Evolutionary conservation across 2,329 filamentous ascomycete genomes (phyloP), one percentile per base, ranked within the genome.

Genomic region (Aspergillus cejpii): DNA sequence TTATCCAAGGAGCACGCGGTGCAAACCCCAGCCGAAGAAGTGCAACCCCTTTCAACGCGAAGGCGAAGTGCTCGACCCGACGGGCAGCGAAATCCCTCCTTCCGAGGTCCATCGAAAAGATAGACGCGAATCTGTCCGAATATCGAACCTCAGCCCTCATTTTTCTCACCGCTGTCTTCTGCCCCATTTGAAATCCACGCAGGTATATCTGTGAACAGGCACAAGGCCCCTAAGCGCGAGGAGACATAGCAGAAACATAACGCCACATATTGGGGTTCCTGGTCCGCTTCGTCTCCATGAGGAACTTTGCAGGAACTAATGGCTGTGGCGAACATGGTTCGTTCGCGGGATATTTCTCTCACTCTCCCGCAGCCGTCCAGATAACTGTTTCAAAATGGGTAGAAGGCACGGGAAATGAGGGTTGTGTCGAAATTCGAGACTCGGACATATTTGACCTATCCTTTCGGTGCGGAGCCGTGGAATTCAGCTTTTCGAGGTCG

Each of bases 281-380:
- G 52, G 52, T 57, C 62, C 56, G 58, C 67, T 69, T 61, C 59
- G 41, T 57, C 54, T 57, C 65, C 52, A 66, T 70, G 67, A 67
- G 64, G 65, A 65, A 57, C 40, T 49, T 31, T 51, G 8, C n/a
- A 58, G 65, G 62, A 67, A 66, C 66, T 59, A 70, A 70, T 68
- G 68, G 67, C 68, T 61, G 59, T 60, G 67, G 67, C 61, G 54
- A 45, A 70, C 62, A 68, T 48, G 17, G n/a, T n/a, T 31, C 24
- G 15, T 37, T 28, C 44, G 48, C 39, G 21, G 38, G 28, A 26
- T 36, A 41, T 10, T 29, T 20, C 14, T 12, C n/a, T n/a, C n/a
- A 33, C 33, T 28, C 3, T 21, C 24, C 27, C 14, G 38, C 28
- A 23, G 21, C 24, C 28, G 15, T 42, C 26, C 31, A 51, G 47